A percentile compares a stretch with the other conserved stretches of the same genome.
Conservation (phyloP, 768 basidiomycete species). For the Hypholoma fasciculare region DNA sequence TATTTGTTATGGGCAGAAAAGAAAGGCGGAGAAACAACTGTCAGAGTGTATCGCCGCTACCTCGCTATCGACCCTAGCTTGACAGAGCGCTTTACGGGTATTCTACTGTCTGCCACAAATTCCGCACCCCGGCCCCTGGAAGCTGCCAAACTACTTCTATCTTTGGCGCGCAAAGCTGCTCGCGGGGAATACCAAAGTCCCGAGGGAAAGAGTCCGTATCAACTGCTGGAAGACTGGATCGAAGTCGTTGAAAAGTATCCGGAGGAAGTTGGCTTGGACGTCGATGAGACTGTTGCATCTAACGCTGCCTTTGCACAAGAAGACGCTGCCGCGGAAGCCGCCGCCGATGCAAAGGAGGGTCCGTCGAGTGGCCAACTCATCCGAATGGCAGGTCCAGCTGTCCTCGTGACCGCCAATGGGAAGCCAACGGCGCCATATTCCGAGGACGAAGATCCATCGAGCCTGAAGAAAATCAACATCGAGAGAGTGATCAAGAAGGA, state of each 20-base stretch:
- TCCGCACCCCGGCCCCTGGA: slow-evolving; percentile 77
- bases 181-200: slow-evolving; percentile 82
- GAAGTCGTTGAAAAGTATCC: slow-evolving; percentile 88
- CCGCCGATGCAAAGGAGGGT: slow-evolving; percentile 23
- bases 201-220: slow-evolving; percentile 95
- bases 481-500: slow-evolving; percentile 84
- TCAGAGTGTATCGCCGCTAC: slow-evolving; percentile 86
- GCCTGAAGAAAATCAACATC: slow-evolving; percentile 73
- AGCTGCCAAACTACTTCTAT: slow-evolving; percentile 88
- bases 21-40: slow-evolving; percentile 76
- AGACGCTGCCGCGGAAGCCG: slow-evolving; percentile 43
- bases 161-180: slow-evolving; percentile 80
- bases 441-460: slow-evolving; percentile 82
- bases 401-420: slow-evolving; percentile 50
- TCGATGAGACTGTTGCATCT: slow-evolving; percentile 67
- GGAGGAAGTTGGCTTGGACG: slow-evolving; percentile 90
- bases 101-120: slow-evolving; percentile 64
- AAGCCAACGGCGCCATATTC: slow-evolving; percentile 57
- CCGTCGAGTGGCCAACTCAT: slow-evolving; percentile 58
- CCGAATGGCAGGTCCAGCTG: slow-evolving; percentile 68
- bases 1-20: slow-evolving; percentile 92
- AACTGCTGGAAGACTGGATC: slow-evolving; percentile 89
- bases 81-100: slow-evolving; percentile 74
- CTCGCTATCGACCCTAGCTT: slow-evolving; percentile 78
- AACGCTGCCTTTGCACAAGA: slow-evolving; percentile 49